phyloP scores from a whole-genome alignment of 2,329 filamentous ascomycete genomes.

The Trichothecium sympodiale region DNA sequence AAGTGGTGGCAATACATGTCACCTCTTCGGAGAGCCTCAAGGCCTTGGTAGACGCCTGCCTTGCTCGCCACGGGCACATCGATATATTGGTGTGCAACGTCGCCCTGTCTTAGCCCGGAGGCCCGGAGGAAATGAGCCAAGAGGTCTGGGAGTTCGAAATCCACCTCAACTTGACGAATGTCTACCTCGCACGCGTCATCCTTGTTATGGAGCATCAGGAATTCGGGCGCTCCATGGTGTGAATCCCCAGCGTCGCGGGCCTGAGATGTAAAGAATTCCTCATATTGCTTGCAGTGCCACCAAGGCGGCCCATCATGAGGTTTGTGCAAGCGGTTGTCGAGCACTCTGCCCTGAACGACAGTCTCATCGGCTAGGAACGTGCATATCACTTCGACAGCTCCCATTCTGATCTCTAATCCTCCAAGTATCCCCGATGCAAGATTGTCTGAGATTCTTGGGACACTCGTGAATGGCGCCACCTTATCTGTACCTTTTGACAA shows the following conservation, averaged over 20 bases:
- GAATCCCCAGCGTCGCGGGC: slow-evolving; percentile 38
- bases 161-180: slow-evolving; percentile 43
- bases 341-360: no score
- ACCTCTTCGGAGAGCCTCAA: slow-evolving; percentile 41
- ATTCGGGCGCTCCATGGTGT: slow-evolving; percentile 30
- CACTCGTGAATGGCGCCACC: no score
- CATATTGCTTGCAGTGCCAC: slow-evolving; percentile 42
- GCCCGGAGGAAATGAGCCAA: slow-evolving; percentile 35
- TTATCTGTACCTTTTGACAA: no score
- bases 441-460: no score
- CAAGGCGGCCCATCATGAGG: slow-evolving; percentile 39
- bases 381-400: no score
- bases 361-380: no score
- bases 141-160: slow-evolving; percentile 40
- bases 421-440: no score
- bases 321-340: no score
- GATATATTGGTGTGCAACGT: slow-evolving; percentile 53
- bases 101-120: slow-evolving; percentile 41
- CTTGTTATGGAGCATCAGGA: slow-evolving; percentile 44
- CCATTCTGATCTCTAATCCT: no score
- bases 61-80: slow-evolving; percentile 40
- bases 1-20: slow-evolving; percentile 35
- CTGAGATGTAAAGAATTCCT: slow-evolving; percentile 34
- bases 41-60: slow-evolving; percentile 37
- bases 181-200: slow-evolving; percentile 40